These are phyloP conservation scores for Apodospora peruviana DNA, from an alignment of 495 filamentous ascomycete genomes.

Conservation along the genomic window DNA sequence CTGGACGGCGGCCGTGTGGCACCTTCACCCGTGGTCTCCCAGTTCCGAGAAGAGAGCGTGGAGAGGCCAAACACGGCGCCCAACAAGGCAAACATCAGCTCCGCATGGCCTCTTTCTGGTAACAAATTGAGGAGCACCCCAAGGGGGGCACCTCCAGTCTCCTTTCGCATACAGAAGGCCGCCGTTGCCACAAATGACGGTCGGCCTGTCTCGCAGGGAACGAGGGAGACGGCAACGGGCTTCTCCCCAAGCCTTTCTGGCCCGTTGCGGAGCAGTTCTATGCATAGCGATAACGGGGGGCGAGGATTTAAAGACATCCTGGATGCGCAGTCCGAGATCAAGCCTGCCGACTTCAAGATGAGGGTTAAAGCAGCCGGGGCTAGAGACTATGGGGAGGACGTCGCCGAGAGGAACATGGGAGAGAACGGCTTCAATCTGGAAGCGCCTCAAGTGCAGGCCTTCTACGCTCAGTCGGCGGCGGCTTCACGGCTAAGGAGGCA, in stretches of 20 bases:
- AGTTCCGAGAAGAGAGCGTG: constrained; percentile 13
- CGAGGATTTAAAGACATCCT: constrained; percentile 42
- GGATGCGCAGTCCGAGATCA: constrained; percentile 46
- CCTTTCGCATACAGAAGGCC: constrained; percentile 16
- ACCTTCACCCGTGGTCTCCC: constrained; percentile 25
- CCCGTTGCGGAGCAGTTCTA: constrained; percentile 16
- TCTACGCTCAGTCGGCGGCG: constrained; percentile 16
- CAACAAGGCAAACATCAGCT: constrained; percentile 5
- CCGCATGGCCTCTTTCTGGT: not conserved
- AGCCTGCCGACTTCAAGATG: constrained; percentile 36
- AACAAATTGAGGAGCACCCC: constrained; percentile 6
- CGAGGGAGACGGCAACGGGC: constrained; percentile 10
- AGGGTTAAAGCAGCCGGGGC: constrained; percentile 40
- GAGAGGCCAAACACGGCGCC: constrained; percentile 39
- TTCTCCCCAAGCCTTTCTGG: constrained; percentile 4
- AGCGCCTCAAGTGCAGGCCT: constrained; percentile 25
- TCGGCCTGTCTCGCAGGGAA: constrained; percentile 12
- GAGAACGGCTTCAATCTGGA: constrained; percentile 27
- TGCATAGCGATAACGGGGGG: constrained; percentile 11
- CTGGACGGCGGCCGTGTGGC: constrained; percentile 2
- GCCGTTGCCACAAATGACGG: constrained; percentile 2
- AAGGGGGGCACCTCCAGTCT: constrained; percentile 20
- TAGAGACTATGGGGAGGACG: constrained; percentile 49
- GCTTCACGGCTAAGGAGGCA: not conserved
- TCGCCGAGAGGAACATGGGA: constrained; percentile 48